Evolutionary conservation across 225 moss, liverwort and hornwort genomes (phyloP).

Genomic region (Ulota crispa): DNA sequence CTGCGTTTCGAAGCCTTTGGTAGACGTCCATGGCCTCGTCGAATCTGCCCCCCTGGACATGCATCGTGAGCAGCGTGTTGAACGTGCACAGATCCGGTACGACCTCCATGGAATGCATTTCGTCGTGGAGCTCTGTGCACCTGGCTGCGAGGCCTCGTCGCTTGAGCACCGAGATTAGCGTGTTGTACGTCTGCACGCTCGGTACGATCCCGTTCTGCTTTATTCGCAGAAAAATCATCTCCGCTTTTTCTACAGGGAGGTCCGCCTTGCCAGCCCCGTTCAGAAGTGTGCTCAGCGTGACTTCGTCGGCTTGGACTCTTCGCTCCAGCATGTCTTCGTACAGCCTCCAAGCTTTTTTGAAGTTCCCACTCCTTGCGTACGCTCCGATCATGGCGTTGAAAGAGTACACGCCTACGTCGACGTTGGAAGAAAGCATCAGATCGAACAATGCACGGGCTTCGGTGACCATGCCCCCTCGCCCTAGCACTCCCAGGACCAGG

Average conservation of each 20-base stretch:
- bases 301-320: constrained; percentile 72
- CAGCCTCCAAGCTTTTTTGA: constrained; percentile 74
- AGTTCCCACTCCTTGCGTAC: constrained; percentile 66
- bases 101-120: constrained; percentile 68
- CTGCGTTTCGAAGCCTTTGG: constrained; percentile 45
- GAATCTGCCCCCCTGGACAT: constrained; percentile 55
- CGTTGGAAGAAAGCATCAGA: constrained; percentile 32
- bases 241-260: constrained; percentile 59
- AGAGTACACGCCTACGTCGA: constrained; percentile 54
- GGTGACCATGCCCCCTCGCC: constrained; percentile 65
- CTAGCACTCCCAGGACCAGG: constrained; percentile 76
- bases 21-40: constrained; percentile 64
- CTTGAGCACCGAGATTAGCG: constrained; percentile 56
- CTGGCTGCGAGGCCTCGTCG: constrained; percentile 53
- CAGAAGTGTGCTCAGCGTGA: constrained; percentile 81
- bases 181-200: constrained; percentile 76
- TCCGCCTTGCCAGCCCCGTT: constrained; percentile 64
- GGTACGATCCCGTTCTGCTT: constrained; percentile 63
- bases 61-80: constrained; percentile 71
- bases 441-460: constrained; percentile 78
- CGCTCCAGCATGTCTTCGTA: constrained; percentile 65
- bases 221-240: constrained; percentile 65
- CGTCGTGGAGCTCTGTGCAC: constrained; percentile 58
- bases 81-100: constrained; percentile 75
- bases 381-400: constrained; percentile 89